Evolutionary conservation across 208 protist genomes (phyloP), one percentile per base, ranked within the genome.

Genomic region (Trypanosoma vivax): DNA sequence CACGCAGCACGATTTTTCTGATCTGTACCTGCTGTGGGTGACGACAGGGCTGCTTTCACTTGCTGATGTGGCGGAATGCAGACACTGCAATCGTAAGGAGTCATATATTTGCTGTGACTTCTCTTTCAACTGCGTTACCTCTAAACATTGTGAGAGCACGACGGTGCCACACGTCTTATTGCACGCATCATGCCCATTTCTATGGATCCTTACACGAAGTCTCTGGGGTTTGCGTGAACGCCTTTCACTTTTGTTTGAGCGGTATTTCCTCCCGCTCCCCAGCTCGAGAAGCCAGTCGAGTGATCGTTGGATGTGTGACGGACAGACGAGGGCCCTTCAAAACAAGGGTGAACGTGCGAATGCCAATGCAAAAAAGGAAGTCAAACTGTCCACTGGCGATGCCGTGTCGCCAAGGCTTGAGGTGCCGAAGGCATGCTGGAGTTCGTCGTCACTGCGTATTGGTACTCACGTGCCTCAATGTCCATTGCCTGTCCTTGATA

Each of bases 161-260:
- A n/a, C n/a, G n/a, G n/a, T n/a, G 16, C 9, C 19, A 35, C 47
- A 9, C 16, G 24, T 2, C 5, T 7, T 65, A 10, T 58, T 73
- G 30, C 63, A 50, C 7, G 69, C 75, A 5, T 57, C 53, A 25
- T 88, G 84, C 61, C 73, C 58, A 45, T 87, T 87, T 58, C 62
- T 70, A 29, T 86, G 79, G 74, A 60, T 92, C 2, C 51, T 87
- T 53, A 69, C 82, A 60, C 70, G 71, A 34, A 52, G 73, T 13
- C 69, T 81, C 39, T 75, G 80, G 69, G 62, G 59, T 40, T 50
- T 92, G 64, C 69, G 83, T 30, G 71, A 72, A 2, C 71, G 79
- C 18, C 58, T 71, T 53, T 70, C 75, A 11, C 65, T 92, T 18
- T 64, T 92, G 11, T 81, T 92, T 40, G 50, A 72, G 33, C 72